phyloP scores from a whole-genome alignment of 2,329 filamentous ascomycete species.

The Alternaria atra region DNA sequence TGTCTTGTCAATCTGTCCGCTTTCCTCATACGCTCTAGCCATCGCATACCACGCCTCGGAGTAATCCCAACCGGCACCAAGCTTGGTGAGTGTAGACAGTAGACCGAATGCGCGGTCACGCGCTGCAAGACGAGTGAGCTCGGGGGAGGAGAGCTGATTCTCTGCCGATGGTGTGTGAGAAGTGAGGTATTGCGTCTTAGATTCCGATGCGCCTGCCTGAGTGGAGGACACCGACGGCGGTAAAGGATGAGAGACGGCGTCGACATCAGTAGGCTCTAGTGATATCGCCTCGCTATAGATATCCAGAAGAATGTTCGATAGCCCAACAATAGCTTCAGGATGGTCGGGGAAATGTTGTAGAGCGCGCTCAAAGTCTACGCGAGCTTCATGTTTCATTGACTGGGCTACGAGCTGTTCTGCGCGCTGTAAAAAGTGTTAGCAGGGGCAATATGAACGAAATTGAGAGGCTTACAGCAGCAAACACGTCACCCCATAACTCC shows the following conservation, averaged over 20 bases:
- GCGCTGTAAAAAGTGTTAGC: slow-evolving; percentile 58
- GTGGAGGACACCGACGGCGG: slow-evolving; percentile 17
- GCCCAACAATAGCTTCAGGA: slow-evolving; percentile 77
- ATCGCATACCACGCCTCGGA: slow-evolving; percentile 93
- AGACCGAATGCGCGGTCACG: slow-evolving; percentile 89
- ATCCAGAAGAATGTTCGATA: slow-evolving; percentile 87
- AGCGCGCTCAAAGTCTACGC: slow-evolving; percentile 82
- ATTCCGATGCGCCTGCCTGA: slow-evolving; percentile 1
- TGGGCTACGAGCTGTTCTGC: slow-evolving; percentile 73
- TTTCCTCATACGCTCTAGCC: slow-evolving; percentile 86
- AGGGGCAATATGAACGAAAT: not conserved
- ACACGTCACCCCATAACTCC: slow-evolving; percentile 84
- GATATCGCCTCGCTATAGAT: slow-evolving; percentile 73
- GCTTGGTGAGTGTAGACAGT: slow-evolving; percentile 81
- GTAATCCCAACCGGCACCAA: slow-evolving; percentile 88
- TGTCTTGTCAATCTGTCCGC: slow-evolving; percentile 84
- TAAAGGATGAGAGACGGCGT: slow-evolving; percentile 16
- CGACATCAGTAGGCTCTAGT: slow-evolving; percentile 63
- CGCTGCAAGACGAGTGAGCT: slow-evolving; percentile 84
- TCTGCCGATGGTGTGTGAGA: slow-evolving; percentile 55
- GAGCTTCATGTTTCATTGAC: slow-evolving; percentile 71
- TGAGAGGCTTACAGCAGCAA: slow-evolving; percentile 72
- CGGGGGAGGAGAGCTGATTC: slow-evolving; percentile 65
- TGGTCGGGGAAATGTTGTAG: slow-evolving; percentile 83
- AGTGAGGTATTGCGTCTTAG: slow-evolving; percentile 59